A percentile compares a stretch with the other conserved stretches of the same genome.
phyloP scores from a whole-genome alignment of 495 filamentous ascomycete species.

The Diplogelasinospora grovesii region DNA sequence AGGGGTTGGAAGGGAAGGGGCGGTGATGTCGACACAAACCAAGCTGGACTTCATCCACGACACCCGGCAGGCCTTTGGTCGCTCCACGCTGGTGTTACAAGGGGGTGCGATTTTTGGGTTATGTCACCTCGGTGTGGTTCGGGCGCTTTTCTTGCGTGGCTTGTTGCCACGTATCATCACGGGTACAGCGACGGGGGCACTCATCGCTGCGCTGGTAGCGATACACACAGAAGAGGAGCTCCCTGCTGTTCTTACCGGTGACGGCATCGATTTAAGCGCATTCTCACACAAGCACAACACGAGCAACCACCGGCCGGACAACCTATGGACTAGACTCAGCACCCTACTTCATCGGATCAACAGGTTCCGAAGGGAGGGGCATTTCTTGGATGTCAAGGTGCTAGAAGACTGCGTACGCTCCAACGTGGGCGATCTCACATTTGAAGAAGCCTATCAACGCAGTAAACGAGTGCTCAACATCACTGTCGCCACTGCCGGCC shows the following conservation, averaged over 20 bases:
- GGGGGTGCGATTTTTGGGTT: slow-evolving; percentile 89
- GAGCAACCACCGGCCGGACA: slow-evolving; percentile 3
- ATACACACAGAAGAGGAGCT: slow-evolving; percentile 87
- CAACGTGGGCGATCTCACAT: slow-evolving; percentile 85
- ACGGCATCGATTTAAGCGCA: slow-evolving; percentile 75
- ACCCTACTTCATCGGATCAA: slow-evolving; percentile 55
- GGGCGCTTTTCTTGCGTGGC: slow-evolving; percentile 77
- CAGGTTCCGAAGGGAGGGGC: slow-evolving; percentile 65
- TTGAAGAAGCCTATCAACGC: slow-evolving; percentile 83
- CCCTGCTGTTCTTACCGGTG: slow-evolving; percentile 64
- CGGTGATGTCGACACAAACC: slow-evolving; percentile 61
- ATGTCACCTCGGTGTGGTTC: slow-evolving; percentile 87
- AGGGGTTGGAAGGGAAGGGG: background rate
- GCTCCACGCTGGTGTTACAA: slow-evolving; percentile 79
- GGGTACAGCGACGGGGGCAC: slow-evolving; percentile 81
- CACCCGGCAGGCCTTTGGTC: slow-evolving; percentile 82
- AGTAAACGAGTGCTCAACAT: slow-evolving; percentile 91
- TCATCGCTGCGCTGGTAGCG: slow-evolving; percentile 85
- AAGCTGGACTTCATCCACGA: slow-evolving; percentile 88
- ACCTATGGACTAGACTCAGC: slow-evolving; percentile 42
- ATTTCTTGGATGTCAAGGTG: slow-evolving; percentile 76
- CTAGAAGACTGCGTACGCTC: slow-evolving; percentile 79
- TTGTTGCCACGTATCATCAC: slow-evolving; percentile 85
- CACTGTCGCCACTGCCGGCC: slow-evolving; percentile 68
- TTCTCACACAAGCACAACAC: slow-evolving; percentile 48